phyloP scores from a whole-genome alignment of 2,329 filamentous ascomycete genomes.

The Fusarium neocosmosporiellum region DNA sequence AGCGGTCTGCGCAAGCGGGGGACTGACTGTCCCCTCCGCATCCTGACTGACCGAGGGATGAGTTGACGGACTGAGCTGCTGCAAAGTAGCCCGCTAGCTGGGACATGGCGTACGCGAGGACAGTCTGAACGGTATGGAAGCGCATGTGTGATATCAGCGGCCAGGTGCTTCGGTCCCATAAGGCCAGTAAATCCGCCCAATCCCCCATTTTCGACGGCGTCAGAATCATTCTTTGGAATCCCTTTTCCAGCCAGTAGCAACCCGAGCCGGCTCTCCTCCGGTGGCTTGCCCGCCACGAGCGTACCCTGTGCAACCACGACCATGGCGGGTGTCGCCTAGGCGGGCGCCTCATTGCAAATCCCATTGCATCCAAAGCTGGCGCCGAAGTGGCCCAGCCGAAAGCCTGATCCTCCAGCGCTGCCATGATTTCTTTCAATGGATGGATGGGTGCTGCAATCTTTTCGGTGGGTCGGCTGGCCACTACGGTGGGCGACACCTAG shows the following conservation, averaged over 20 bases:
- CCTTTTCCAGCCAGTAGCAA: constrained; percentile 20
- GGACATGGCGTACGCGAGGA: not conserved
- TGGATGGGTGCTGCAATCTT: constrained; percentile 7
- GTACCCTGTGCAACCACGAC: constrained; percentile 29
- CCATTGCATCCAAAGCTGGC: constrained; percentile 20
- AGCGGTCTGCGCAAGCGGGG: constrained; percentile 33
- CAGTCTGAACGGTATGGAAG: constrained; percentile 3
- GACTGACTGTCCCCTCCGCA: constrained; percentile 26
- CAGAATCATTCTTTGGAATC: constrained; percentile 15
- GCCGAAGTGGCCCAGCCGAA: constrained; percentile 20
- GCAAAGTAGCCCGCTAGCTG: constrained; percentile 6
- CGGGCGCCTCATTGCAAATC: constrained; percentile 33
- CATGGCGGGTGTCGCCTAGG: constrained; percentile 21
- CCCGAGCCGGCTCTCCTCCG: constrained; percentile 16
- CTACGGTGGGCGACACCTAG: constrained; percentile 7
- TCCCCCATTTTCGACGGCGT: constrained; percentile 10
- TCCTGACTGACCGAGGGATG: constrained; percentile 1
- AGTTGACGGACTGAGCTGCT: constrained; percentile 17
- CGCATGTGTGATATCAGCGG: constrained; percentile 16
- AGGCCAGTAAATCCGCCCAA: constrained; percentile 17
- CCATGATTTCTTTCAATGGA: constrained; percentile 6
- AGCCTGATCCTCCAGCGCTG: constrained; percentile 13
- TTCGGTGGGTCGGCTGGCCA: constrained; percentile 15
- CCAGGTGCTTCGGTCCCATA: constrained; percentile 24
- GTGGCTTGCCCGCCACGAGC: constrained; percentile 32